phyloP scores from a whole-genome alignment of 148 eudicot genomes.

The Pharnaceum exiguum region DNA sequence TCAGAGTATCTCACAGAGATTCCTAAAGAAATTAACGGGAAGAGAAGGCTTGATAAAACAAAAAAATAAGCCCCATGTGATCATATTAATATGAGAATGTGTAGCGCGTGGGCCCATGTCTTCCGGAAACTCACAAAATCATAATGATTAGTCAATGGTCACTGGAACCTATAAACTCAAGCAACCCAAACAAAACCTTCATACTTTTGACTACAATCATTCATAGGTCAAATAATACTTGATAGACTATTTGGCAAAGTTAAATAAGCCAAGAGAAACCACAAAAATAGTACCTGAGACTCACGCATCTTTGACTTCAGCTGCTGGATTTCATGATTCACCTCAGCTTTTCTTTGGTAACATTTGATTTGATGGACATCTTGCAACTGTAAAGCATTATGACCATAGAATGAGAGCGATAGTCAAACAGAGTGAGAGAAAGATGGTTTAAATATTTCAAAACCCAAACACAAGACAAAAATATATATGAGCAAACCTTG shows the following conservation, averaged over 20 bases:
- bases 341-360: conserved; percentile 93
- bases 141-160: no score
- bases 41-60: no score
- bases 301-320: conserved; percentile 91
- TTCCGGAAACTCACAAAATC: no score
- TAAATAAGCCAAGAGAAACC: no score
- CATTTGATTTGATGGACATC: conserved; percentile 75
- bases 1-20: no score
- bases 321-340: conserved; percentile 94
- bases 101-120: no score
- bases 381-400: conserved; percentile 53
- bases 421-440: not conserved
- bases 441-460: not conserved
- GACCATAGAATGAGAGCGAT: not conserved
- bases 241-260: not conserved
- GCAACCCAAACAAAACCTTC: no score
- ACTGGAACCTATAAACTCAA: no score
- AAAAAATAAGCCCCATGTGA: no score
- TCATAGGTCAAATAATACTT: not conserved
- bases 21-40: no score
- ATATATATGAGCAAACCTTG: conserved; percentile 54
- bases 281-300: conserved; percentile 67
- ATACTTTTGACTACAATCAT: no score
- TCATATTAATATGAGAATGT: no score
- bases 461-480: not conserved